A percentile compares a stretch with the other conserved stretches of the same genome.
phyloP scores from a whole-genome alignment of 129 eudicot species.

The Flaveria robusta region DNA sequence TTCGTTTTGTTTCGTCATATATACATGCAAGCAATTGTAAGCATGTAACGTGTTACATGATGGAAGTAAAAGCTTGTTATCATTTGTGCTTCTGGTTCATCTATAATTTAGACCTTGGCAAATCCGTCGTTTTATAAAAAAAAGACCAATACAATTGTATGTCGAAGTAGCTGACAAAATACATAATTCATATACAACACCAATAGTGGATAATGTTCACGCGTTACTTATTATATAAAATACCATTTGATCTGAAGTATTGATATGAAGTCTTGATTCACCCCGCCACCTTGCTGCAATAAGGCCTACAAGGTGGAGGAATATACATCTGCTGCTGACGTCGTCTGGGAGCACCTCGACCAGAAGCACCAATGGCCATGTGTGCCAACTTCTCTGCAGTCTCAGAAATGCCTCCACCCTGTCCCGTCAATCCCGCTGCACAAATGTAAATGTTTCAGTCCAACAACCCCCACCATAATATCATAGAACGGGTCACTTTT shows the following conservation, averaged over 20 bases:
- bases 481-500: too few relatives aligned
- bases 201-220: neutral
- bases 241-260: neutral
- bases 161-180: neutral
- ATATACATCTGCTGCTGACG: slow-evolving; percentile 21
- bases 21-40: slow-evolving; percentile 28
- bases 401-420: slow-evolving; percentile 44
- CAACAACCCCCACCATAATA: neutral
- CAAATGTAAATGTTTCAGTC: slow-evolving; percentile 2
- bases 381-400: slow-evolving; percentile 59
- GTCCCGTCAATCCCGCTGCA: slow-evolving; percentile 48
- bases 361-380: slow-evolving; percentile 44
- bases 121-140: neutral
- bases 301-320: slow-evolving; percentile 43
- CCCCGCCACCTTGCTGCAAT: slow-evolving; percentile 71
- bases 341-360: slow-evolving; percentile 45
- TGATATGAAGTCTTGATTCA: slow-evolving; percentile 2
- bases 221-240: neutral
- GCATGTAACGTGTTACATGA: slow-evolving; percentile 44
- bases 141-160: neutral
- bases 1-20: too few relatives aligned
- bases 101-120: neutral
- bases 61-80: slow-evolving; percentile 48
- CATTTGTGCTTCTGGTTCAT: neutral
- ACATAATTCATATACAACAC: neutral